Evolutionary conservation across 2,329 filamentous ascomycete species (phyloP).

Genomic region (Trichoderma asperellum): DNA sequence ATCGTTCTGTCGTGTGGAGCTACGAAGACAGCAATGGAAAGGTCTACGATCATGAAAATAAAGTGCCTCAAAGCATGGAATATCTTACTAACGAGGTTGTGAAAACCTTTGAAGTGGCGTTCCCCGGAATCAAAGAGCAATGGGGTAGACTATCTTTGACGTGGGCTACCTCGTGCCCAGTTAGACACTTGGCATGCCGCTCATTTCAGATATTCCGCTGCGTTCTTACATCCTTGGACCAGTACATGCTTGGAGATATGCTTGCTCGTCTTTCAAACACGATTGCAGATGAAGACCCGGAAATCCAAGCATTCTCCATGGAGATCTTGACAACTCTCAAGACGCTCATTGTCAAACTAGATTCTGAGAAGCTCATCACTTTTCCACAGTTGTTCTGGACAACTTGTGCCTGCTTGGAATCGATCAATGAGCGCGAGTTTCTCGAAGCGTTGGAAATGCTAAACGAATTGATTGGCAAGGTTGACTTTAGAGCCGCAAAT

Average conservation of each 20-base stretch:
- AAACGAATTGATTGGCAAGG: slow-evolving; percentile 79
- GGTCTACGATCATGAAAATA: slow-evolving; percentile 71
- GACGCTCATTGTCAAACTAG: slow-evolving; percentile 84
- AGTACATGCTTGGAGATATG: slow-evolving; percentile 96
- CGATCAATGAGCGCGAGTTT: slow-evolving; percentile 94
- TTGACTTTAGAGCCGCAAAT: slow-evolving; percentile 73
- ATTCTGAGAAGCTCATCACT: slow-evolving; percentile 76
- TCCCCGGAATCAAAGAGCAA: slow-evolving; percentile 83
- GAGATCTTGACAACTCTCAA: slow-evolving; percentile 95
- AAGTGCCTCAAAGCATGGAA: slow-evolving; percentile 87
- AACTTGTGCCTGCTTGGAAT: slow-evolving; percentile 92
- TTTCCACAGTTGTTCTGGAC: slow-evolving; percentile 99
- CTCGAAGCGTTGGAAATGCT: slow-evolving; percentile 91
- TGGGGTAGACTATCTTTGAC: slow-evolving; percentile 90
- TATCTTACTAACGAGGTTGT: slow-evolving; percentile 81
- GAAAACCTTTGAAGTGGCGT: slow-evolving; percentile 80
- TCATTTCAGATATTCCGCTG: slow-evolving; percentile 98
- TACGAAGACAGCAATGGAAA: slow-evolving; percentile 91
- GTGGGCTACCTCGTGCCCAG: slow-evolving; percentile 96
- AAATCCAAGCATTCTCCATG: slow-evolving; percentile 97
- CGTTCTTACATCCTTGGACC: slow-evolving; percentile 86
- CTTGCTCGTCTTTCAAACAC: slow-evolving; percentile 93
- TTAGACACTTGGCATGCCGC: slow-evolving; percentile 90
- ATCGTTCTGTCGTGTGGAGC: slow-evolving; percentile 84
- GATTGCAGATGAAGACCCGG: slow-evolving; percentile 89